Base-by-base conservation (phyloP, 495 filamentous ascomycete genomes). In the Penicillium simplicissimum region DNA sequence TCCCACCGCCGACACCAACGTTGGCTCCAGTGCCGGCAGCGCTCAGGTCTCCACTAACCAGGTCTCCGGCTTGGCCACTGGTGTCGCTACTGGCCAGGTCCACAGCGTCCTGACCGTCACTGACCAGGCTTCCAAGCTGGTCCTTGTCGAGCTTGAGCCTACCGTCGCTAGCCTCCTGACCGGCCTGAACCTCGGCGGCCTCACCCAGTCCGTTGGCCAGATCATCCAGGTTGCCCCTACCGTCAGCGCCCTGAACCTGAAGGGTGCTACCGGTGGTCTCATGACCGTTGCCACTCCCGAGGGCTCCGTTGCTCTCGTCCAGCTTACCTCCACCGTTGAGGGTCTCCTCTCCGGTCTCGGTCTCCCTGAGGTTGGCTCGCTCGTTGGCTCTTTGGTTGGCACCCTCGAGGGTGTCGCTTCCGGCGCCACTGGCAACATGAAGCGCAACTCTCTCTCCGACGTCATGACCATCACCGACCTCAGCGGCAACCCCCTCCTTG, bases 331-430 rank as follows among this genome's bases (percentile, higher is more conserved):
- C 52, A 49, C 25, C 4, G 60, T 63, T 38, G 63, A 60, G 23
- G 37, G 49, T 28, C 60, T 63, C 8, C 60, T 68, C 42, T 37
- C 42, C 45, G 40, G 57, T 31, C 63, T 96, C 1, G 92, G 92
- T 43, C 82, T 88, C 7, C 86, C 88, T 15, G 80, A 79, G 11
- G 91, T 95, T n/a, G 91, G 90, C 31, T 94, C 85, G 28, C 55
- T 67, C 17, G 38, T 68, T n/a, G 66, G 66, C 35, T 58, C 49
- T 49, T 52, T 68, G 19, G 63, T 68, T 42, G 66, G 63, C 42
- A 60, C 56, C 19, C 42, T 67, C 9, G 65, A 59, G 58, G 53
- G 47, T 36, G 28, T 31, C 25, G 53, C 15, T 14, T 59, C 48
- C 34, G 52, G 51, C 58, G 51, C n/a, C 56, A 5, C 57, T 52